These are phyloP conservation scores for Protomyces macrosporus DNA, from an alignment of 1,139 yeast species.

Conservation along the genomic window DNA sequence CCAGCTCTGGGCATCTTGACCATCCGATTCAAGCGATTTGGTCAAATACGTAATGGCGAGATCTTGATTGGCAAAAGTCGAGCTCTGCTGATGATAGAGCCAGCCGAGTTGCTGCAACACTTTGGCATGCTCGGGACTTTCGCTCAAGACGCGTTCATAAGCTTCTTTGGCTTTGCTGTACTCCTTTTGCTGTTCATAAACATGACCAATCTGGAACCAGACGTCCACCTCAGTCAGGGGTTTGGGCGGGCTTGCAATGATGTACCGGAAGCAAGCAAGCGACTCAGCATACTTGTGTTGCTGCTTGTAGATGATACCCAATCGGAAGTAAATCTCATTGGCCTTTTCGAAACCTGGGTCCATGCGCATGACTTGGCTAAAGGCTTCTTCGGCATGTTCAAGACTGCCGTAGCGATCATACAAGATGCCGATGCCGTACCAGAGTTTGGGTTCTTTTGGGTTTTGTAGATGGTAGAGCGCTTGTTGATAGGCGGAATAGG, in stretches of 20 bases:
- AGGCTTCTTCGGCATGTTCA: conserved; percentile 97
- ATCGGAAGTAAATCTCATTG: conserved; percentile 87
- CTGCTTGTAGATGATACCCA: conserved; percentile 96
- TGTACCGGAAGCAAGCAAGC: conserved; percentile 84
- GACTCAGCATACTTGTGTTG: conserved; percentile 84
- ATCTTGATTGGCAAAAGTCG: conserved; percentile 69
- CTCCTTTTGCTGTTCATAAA: conserved; percentile 87
- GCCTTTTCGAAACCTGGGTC: conserved; percentile 96
- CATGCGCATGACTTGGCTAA: conserved; percentile 87
- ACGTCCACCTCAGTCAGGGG: conserved; percentile 95
- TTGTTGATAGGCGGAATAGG: conserved; percentile 93
- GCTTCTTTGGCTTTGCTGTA: conserved; percentile 91
- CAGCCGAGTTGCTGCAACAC: conserved; percentile 95
- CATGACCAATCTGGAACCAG: conserved; percentile 97
- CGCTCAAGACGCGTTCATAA: conserved; percentile 82
- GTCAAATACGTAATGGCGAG: conserved; percentile 74
- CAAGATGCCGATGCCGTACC: conserved; percentile 97
- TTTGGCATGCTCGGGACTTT: conserved; percentile 90
- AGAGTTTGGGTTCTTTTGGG: conserved; percentile 90
- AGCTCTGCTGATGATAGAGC: conserved; percentile 78
- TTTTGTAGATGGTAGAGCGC: conserved; percentile 86
- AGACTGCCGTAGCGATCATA: conserved; percentile 93
- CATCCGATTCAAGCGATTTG: conserved; percentile 83
- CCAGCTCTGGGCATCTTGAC: conserved; percentile 94
- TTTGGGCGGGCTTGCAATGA: conserved; percentile 83